These are phyloP conservation scores for Plasmodium chabaudi DNA, from an alignment of 169 alveolate genomes.

Conservation along the genomic window DNA sequence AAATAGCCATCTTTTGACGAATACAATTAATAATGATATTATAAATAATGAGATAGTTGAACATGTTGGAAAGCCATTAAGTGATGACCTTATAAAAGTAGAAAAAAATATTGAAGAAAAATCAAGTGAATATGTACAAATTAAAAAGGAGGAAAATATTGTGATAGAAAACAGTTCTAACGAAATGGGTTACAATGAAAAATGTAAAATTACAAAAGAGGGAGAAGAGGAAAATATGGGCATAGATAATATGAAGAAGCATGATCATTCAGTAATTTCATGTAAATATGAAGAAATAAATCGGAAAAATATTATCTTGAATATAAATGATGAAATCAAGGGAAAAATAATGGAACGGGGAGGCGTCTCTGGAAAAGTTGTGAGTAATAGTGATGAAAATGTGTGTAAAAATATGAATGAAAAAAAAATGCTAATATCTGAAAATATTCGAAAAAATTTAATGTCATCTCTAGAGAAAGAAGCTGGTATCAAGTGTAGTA, in stretches of 20 bases:
- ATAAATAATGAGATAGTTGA: too few species aligned
- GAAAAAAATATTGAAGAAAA: too few species aligned
- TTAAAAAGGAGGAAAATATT: too few species aligned
- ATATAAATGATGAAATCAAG: constrained; percentile 32
- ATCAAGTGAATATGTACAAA: too few species aligned
- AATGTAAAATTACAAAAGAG: neutral
- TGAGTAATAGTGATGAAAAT: too few species aligned
- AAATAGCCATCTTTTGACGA: too few species aligned
- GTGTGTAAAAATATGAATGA: neutral
- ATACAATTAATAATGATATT: too few species aligned
- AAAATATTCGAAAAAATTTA: neutral
- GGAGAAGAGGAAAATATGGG: neutral
- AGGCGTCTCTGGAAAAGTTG: neutral
- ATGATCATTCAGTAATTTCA: neutral
- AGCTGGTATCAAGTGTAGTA: constrained; percentile 3
- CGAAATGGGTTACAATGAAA: neutral
- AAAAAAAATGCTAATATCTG: neutral
- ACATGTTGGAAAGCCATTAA: too few species aligned
- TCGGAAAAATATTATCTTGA: constrained; percentile 8
- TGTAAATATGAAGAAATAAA: neutral
- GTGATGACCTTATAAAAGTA: too few species aligned
- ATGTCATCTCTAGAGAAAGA: neutral
- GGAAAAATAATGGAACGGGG: neutral
- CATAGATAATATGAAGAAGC: constrained; percentile 1
- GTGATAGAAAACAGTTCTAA: too few species aligned